Conservation (phyloP, 345 rosid species). For the Capsella bursapastoris region DNA sequence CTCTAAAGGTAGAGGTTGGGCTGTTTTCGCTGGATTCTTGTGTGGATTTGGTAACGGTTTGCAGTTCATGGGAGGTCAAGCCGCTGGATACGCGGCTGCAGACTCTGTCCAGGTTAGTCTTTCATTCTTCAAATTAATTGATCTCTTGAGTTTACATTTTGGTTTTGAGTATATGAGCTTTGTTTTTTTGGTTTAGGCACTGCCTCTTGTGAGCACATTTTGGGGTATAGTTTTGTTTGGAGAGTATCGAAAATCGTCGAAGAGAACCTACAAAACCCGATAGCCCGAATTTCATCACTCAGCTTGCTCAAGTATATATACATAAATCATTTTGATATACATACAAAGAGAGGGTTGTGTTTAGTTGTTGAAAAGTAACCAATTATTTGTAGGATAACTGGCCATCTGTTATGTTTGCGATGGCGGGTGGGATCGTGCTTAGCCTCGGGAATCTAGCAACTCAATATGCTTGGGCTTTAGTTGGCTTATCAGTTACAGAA, state of each 20-base stretch:
- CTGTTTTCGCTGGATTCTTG: conserved; percentile 71
- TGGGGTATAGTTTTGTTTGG: conserved; percentile 86
- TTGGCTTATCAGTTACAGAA: conserved; percentile 71
- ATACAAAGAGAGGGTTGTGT: not conserved
- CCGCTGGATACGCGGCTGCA: conserved; percentile 92
- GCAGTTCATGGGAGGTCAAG: conserved; percentile 91
- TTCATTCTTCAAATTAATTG: not conserved
- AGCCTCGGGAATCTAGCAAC: conserved; percentile 74
- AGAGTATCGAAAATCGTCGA: conserved; percentile 76
- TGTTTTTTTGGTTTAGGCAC: conserved; percentile 63
- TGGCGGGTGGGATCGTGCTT: conserved; percentile 75
- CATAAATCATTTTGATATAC: not conserved
- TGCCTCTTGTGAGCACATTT: conserved; percentile 88
- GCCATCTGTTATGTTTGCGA: conserved; percentile 73
- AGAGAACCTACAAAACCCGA: conserved; percentile 51
- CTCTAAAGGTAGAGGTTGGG: conserved; percentile 81
- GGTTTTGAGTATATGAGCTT: conserved; percentile 8
- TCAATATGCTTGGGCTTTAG: conserved; percentile 78
- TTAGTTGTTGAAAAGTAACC: not conserved
- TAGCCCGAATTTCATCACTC: conserved; percentile 62
- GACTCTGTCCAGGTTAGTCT: conserved; percentile 75
- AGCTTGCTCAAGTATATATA: conserved; percentile 58
- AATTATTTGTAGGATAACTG: conserved; percentile 61
- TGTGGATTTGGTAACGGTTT: conserved; percentile 90
- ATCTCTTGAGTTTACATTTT: conserved; percentile 2